Base-by-base conservation (phyloP, 2,329 filamentous ascomycete species). In the Aspergillus aculeatinus region DNA sequence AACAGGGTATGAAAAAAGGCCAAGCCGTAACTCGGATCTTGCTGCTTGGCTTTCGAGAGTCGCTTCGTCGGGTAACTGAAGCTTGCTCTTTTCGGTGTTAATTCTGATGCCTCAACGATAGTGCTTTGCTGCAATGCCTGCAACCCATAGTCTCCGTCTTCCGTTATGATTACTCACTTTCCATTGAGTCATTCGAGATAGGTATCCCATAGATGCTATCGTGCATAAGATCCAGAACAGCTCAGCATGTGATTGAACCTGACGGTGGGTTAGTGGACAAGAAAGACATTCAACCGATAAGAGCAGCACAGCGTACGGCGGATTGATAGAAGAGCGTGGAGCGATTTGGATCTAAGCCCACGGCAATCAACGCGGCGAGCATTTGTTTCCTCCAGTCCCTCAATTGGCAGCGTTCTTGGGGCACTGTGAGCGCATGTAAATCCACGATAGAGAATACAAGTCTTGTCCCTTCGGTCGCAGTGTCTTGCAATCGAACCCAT, bases 101-200 rank as follows among this genome's bases (percentile, higher is more conserved):
- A 61, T 52, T 10, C 10, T 48, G 19, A 48, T 42, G 19, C 49
- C 42, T 25, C 25, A 14, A 19, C 21, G n/a, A 11, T 12, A 14
- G 9, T 5, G 35, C 12, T 35, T 7, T 23, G 35, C 12, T 23
- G 48, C 16, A 4, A 35, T 53, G 39, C 29, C 49, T 31, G 55
- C 16, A 60, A 58, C 25, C 5, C n/a, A 42, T 21, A 23, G 42
- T 35, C 5, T 27, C n/a, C 35, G 23, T n/a, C 7, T 21, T 16
- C 42, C 10, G 19, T 23, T 11, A 48, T 54, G 44, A 47, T 52
- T 19, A 61, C 71, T 65, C 71, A 91, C 92, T 87, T 99, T 99
- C 93, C 95, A 99, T 76, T 98, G 95, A 29, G 95, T 98, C 95
- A 99, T 99, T n/a, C 95, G 84, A 10, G 89, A 89, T n/a, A 99